phyloP scores from a whole-genome alignment of 129 eudicot genomes.

The Chrysanthemum makinoi region DNA sequence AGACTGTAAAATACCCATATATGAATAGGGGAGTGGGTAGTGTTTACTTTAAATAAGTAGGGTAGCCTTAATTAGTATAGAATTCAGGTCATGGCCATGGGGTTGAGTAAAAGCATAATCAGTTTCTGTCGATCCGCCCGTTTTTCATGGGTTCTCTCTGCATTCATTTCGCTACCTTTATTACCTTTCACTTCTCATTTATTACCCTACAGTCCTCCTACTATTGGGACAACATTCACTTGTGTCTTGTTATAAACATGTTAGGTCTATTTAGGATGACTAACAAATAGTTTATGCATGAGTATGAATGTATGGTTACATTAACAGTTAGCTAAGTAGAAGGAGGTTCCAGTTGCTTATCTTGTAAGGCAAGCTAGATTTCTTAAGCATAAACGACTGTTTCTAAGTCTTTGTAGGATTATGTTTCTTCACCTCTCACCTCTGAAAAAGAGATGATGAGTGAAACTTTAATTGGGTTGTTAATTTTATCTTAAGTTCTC shows the following conservation, averaged over 20 bases:
- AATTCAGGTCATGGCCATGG: constrained; percentile 21
- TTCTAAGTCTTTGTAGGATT: no score
- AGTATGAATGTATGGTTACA: no score
- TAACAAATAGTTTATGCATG: no score
- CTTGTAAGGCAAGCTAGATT: no score
- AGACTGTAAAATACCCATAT: constrained; percentile 22
- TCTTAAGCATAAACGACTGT: no score
- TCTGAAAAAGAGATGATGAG: no score
- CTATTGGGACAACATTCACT: background rate
- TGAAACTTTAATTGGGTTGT: no score
- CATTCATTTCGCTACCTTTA: constrained; percentile 14
- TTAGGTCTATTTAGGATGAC: no score
- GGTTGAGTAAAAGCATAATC: constrained; percentile 28
- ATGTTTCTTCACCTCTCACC: no score
- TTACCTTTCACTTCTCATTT: constrained; percentile 13
- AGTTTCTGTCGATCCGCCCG: constrained; percentile 38
- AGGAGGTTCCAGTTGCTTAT: no score
- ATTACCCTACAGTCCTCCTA: constrained; percentile 26
- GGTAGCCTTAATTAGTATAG: constrained; percentile 25
- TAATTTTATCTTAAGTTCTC: no score
- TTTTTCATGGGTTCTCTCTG: constrained; percentile 37
- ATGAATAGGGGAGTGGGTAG: constrained; percentile 15
- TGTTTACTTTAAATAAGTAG: constrained; percentile 21
- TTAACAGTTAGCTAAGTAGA: no score
- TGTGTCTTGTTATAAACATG: background rate